A percentile compares a stretch with the other conserved stretches of the same genome.
Conservation (phyloP, 108 stramenopile genomes). For the Seminavis robusta region DNA sequence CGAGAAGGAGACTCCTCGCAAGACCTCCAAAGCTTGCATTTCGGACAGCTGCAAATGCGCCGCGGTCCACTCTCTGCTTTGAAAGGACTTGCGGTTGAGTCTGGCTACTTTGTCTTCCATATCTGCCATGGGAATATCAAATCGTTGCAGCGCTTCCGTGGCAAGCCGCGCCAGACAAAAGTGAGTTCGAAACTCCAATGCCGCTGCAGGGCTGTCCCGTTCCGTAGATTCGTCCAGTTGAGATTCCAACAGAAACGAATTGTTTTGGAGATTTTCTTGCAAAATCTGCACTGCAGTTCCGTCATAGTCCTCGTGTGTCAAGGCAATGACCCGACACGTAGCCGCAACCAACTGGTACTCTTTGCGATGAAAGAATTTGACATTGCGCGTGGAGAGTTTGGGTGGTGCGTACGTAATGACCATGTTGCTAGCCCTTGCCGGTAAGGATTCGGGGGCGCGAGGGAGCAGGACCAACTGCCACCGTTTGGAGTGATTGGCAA, state of each 20-base stretch:
- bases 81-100: background rate
- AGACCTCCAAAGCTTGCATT: background rate
- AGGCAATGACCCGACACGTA: constrained; percentile 69
- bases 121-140: constrained; percentile 2
- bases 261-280: constrained; percentile 26
- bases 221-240: too few relatives aligned
- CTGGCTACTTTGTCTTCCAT: background rate
- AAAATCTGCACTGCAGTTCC: constrained; percentile 53
- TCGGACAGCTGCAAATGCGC: background rate
- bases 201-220: too few relatives aligned
- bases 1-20: background rate
- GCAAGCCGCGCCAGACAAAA: constrained; percentile 56
- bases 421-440: constrained; percentile 13
- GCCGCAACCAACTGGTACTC: constrained; percentile 50
- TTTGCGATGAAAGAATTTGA: too few relatives aligned
- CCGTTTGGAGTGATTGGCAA: constrained; percentile 47
- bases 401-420: constrained; percentile 13
- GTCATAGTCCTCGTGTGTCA: constrained; percentile 55
- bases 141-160: constrained; percentile 40
- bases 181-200: constrained; percentile 63
- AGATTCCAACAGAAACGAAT: constrained; percentile 35
- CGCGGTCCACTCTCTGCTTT: background rate
- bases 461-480: constrained; percentile 60
- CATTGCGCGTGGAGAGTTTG: constrained; percentile 15
- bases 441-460: constrained; percentile 30